Conservation (phyloP, 805 yeast species). For the Starmera pachycereana region DNA sequence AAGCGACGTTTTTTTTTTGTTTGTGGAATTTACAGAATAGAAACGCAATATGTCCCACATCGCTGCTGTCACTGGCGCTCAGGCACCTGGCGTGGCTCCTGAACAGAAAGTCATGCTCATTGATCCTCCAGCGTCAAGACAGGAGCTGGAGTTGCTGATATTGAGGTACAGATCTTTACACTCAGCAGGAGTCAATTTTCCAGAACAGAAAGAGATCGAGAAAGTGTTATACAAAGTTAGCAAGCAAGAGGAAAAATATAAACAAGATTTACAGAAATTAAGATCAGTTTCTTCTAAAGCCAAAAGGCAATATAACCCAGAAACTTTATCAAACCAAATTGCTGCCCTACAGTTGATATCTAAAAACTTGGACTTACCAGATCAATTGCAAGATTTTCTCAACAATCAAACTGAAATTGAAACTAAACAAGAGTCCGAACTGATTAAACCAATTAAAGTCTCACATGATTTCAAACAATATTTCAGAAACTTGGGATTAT, state of each 20-base stretch:
- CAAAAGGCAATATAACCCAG: constrained; percentile 29
- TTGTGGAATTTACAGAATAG: no score
- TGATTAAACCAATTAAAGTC: constrained; percentile 16
- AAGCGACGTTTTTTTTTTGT: no score
- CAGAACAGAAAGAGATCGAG: constrained; percentile 36
- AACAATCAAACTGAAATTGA: constrained; percentile 1
- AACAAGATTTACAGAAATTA: constrained; percentile 18
- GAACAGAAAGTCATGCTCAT: background rate
- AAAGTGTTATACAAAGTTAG: constrained; percentile 30
- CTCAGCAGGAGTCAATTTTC: constrained; percentile 2
- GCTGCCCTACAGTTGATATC: constrained; percentile 55
- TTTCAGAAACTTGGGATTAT: constrained; percentile 19
- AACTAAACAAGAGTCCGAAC: background rate
- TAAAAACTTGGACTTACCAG: constrained; percentile 56
- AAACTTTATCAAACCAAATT: constrained; percentile 45
- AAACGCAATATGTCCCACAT: no score
- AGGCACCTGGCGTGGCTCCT: background rate
- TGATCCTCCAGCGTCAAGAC: constrained; percentile 3
- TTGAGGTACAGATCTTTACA: constrained; percentile 12
- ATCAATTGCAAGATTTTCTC: constrained; percentile 31
- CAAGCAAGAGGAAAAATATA: constrained; percentile 27
- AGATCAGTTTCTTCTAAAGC: constrained; percentile 12
- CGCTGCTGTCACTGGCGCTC: background rate
- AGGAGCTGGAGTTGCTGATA: constrained; percentile 10
- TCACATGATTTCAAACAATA: constrained; percentile 21